Evolutionary conservation across 768 basidiomycete species (phyloP).

Genomic region (Neoboletus magnificus): DNA sequence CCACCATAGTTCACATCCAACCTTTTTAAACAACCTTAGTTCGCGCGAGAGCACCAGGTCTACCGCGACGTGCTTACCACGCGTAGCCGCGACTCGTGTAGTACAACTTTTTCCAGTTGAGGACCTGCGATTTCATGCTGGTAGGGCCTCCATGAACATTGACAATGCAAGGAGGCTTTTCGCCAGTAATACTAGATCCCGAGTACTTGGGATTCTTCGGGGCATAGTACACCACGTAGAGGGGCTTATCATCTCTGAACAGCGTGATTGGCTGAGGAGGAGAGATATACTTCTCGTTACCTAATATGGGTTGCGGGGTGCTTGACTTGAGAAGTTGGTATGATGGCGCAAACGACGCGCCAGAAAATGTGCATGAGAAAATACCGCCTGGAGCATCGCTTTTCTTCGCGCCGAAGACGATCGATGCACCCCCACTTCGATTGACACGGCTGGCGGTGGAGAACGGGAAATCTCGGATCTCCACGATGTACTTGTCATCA

Average conservation of each 20-base stretch:
- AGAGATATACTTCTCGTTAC: slow-evolving; percentile 38
- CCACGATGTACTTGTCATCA: slow-evolving; percentile 21
- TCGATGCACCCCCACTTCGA: slow-evolving; percentile 17
- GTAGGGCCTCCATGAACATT: slow-evolving; percentile 76
- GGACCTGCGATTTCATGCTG: slow-evolving; percentile 38
- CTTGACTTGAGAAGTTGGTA: slow-evolving; percentile 24
- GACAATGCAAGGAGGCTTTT: slow-evolving; percentile 67
- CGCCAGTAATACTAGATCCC: slow-evolving; percentile 43
- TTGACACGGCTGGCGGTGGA: slow-evolving; percentile 26
- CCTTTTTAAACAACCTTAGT: slow-evolving; percentile 32
- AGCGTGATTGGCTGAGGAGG: slow-evolving; percentile 48
- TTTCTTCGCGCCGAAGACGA: slow-evolving; percentile 35
- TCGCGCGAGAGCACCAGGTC: not conserved
- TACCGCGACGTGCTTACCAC: slow-evolving; percentile 44
- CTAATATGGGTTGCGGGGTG: slow-evolving; percentile 14
- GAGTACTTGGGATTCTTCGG: slow-evolving; percentile 63
- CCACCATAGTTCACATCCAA: slow-evolving; percentile 78
- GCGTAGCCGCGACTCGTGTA: slow-evolving; percentile 71
- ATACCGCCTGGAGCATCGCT: slow-evolving; percentile 31
- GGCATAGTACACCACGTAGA: slow-evolving; percentile 65
- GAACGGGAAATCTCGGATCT: slow-evolving; percentile 34
- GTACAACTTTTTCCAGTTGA: slow-evolving; percentile 56
- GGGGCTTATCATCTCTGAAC: slow-evolving; percentile 32
- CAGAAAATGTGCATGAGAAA: slow-evolving; percentile 28
- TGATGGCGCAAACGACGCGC: slow-evolving; percentile 20